Percentiles rank a stretch among this genome's conserved stretches.
phyloP scores from a whole-genome alignment of 768 basidiomycete genomes.

The Amanita pseudoporphyria region DNA sequence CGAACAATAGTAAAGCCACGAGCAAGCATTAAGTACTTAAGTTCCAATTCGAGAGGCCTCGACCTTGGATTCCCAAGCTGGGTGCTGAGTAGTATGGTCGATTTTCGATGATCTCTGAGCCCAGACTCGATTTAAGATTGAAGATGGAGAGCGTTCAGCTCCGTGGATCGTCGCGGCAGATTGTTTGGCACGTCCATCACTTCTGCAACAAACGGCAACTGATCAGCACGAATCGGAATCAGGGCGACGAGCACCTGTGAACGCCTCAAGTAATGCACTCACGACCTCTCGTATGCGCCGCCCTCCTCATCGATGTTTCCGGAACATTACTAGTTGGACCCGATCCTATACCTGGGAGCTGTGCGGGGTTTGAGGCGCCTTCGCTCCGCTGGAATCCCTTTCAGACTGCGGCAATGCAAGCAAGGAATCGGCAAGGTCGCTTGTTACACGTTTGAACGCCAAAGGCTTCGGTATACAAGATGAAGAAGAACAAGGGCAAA shows the following conservation, averaged over 20 bases:
- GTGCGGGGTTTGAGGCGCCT: constrained; percentile 33
- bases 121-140: no score
- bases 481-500: constrained; percentile 5
- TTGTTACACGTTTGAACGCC: constrained; percentile 30
- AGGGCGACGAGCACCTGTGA: neutral
- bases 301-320: constrained; percentile 56
- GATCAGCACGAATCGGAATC: no score
- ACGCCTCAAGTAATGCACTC: neutral
- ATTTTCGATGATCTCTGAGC: no score
- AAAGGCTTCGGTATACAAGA: constrained; percentile 40
- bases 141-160: no score
- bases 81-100: no score
- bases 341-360: constrained; percentile 37
- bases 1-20: no score
- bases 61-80: no score
- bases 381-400: constrained; percentile 24
- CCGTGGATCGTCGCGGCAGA: no score
- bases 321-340: constrained; percentile 54
- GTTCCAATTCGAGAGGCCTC: no score
- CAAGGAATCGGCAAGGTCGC: constrained; percentile 42
- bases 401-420: constrained; percentile 57
- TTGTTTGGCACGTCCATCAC: no score
- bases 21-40: no score
- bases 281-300: constrained; percentile 35
- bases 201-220: no score